phyloP scores from a whole-genome alignment of 2,329 filamentous ascomycete genomes.

The Anisogramma anomala region DNA sequence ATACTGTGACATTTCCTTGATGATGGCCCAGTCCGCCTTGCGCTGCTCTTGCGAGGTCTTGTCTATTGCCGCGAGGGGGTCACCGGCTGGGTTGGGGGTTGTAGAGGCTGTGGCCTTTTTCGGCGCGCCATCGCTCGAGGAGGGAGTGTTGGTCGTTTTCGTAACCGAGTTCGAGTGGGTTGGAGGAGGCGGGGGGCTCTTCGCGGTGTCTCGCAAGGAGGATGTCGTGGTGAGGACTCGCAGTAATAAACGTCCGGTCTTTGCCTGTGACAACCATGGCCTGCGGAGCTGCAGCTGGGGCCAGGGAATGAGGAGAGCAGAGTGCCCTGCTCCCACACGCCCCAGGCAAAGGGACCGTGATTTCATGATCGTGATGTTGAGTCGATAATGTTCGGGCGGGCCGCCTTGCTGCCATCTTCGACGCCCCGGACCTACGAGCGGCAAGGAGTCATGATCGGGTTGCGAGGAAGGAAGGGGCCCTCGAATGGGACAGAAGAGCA shows the following conservation, averaged over 20 bases:
- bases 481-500: too few relatives aligned
- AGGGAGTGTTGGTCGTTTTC: background rate
- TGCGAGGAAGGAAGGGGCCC: slow-evolving; percentile 5
- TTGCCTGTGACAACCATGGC: slow-evolving; percentile 2
- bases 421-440: slow-evolving; percentile 1
- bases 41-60: slow-evolving; percentile 76
- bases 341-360: slow-evolving; percentile 5
- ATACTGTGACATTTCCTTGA: slow-evolving; percentile 94
- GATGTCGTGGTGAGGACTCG: slow-evolving; percentile 7
- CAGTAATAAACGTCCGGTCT: background rate
- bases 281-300: slow-evolving; percentile 1
- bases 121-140: background rate
- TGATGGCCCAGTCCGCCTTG: slow-evolving; percentile 95
- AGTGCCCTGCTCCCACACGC: slow-evolving; percentile 1
- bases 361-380: slow-evolving; percentile 4
- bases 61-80: slow-evolving; percentile 52
- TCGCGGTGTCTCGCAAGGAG: slow-evolving; percentile 2
- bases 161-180: background rate
- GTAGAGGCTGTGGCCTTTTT: background rate
- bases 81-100: slow-evolving; percentile 19
- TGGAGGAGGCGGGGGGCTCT: background rate
- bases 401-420: background rate
- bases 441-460: slow-evolving; percentile 1
- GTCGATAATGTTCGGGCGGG: background rate
- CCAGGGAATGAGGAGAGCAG: slow-evolving; percentile 1